Percentiles rank a stretch among this genome's conserved stretches.
These are phyloP conservation scores for Waltergamsia citrina DNA, from an alignment of 2,329 filamentous ascomycete species.

Conservation along the genomic window DNA sequence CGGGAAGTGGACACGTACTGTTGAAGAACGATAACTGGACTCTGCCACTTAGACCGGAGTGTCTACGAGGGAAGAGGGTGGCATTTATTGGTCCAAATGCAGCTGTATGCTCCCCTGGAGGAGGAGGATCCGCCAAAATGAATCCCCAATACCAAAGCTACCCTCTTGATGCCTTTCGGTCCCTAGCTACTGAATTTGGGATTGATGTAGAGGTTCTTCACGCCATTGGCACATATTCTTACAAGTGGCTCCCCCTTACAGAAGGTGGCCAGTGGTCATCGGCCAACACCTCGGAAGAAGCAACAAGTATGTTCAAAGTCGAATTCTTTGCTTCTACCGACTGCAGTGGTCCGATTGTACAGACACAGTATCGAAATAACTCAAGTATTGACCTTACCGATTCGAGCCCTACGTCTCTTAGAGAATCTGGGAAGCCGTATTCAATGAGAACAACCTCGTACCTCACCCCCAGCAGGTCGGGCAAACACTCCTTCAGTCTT, in stretches of 20 bases:
- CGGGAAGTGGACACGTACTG: no score
- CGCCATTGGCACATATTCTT: no score
- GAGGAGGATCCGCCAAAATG: no score
- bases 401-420: constrained; percentile 44
- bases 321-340: not conserved
- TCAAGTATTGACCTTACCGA: constrained; percentile 11
- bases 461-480: constrained; percentile 46
- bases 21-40: no score
- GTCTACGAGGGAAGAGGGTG: constrained; percentile 2
- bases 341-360: constrained; percentile 7
- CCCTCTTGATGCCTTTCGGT: no score
- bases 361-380: constrained; percentile 8
- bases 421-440: not conserved
- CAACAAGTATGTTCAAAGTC: not conserved
- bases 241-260: no score
- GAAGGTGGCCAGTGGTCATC: no score
- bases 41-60: no score
- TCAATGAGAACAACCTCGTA: constrained; percentile 38
- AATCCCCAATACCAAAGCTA: no score
- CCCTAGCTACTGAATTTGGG: no score
- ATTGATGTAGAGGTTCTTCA: no score
- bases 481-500: constrained; percentile 56
- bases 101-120: no score
- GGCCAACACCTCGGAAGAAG: constrained; percentile 4
- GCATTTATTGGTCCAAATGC: constrained; percentile 8